phyloP scores from a whole-genome alignment of 768 basidiomycete species.

The Boletus reticulatus region DNA sequence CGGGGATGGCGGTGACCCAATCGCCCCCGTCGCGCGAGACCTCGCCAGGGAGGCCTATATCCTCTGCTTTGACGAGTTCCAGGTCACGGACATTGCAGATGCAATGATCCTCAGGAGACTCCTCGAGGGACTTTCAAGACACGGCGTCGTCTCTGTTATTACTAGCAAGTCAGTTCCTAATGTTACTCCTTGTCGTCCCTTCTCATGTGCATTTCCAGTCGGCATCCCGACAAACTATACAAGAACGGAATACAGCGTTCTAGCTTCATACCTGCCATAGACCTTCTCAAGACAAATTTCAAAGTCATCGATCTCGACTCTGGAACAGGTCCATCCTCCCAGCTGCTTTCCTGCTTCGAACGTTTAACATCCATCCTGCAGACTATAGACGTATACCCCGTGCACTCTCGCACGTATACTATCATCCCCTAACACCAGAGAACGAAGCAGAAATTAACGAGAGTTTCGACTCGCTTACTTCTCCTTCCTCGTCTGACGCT shows the following conservation, averaged over 20 bases:
- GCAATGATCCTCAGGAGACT: slow-evolving; percentile 96
- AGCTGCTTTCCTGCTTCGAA: not conserved
- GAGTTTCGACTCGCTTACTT: slow-evolving; percentile 74
- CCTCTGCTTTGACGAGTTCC: slow-evolving; percentile 97
- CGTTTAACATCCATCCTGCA: slow-evolving; percentile 27
- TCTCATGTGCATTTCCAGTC: slow-evolving; percentile 46
- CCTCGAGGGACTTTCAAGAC: slow-evolving; percentile 79
- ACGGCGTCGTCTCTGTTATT: slow-evolving; percentile 92
- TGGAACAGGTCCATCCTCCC: slow-evolving; percentile 66
- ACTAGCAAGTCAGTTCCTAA: slow-evolving; percentile 82
- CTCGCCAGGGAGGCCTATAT: slow-evolving; percentile 82
- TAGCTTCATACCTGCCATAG: slow-evolving; percentile 93
- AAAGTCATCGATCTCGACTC: slow-evolving; percentile 92
- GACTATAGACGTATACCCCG: slow-evolving; percentile 95
- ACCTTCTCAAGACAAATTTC: slow-evolving; percentile 84
- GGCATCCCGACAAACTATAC: slow-evolving; percentile 95
- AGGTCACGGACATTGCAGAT: slow-evolving; percentile 97
- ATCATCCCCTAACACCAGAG: slow-evolving; percentile 68
- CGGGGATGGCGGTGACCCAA: slow-evolving; percentile 62
- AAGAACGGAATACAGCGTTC: slow-evolving; percentile 97
- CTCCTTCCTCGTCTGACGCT: slow-evolving; percentile 36
- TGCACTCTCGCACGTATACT: slow-evolving; percentile 93
- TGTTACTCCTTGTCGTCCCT: not conserved
- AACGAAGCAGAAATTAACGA: slow-evolving; percentile 73
- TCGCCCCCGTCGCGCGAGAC: slow-evolving; percentile 83